Evolutionary conservation across 31 red algal genomes (phyloP), one percentile per base, ranked within the genome.

Genomic region (Bonnemaisonia californica): DNA sequence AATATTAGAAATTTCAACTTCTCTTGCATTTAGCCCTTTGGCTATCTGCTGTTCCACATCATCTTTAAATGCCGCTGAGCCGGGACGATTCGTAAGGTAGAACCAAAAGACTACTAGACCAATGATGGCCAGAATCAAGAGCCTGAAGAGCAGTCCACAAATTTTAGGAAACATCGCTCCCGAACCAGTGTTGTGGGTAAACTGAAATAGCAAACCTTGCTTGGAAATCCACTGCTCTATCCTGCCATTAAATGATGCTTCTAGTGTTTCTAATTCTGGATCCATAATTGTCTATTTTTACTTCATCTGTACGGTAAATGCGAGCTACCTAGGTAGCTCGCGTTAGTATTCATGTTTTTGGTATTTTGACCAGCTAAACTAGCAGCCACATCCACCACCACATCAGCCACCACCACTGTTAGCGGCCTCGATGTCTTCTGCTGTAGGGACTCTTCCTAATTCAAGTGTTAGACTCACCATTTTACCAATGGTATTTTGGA

Each of bases 351-450:
- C n/a, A n/a, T n/a, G n/a, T n/a, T n/a, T n/a, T n/a, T n/a, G n/a
- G n/a, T n/a, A n/a, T n/a, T n/a, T n/a, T n/a, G n/a, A n/a, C n/a
- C n/a, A n/a, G n/a, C 40, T 16, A 74, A 42, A 42, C 54, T 74
- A 9, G 69, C 69, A 9, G 18, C 69, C 69, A 18, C 34, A 41
- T 13, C 69, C 36, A 54, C 69, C 69, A 26, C 69, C 27, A 31
- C 69, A 74, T 19, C 69, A 42, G 18, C 69, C 69, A 55, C 40
- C 69, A 54, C 40, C 69, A 16, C 38, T n/a, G n/a, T n/a, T n/a
- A n/a, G n/a, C 34, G 11, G 16, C 8, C 36, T 42, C 40, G 40
- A 74, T n/a, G 40, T 74, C 69, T 18, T 41, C 69, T 74, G 42
- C 69, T 11, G 30, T 54, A 42, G 69, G 69, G 34, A 74, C 69